Percentiles rank a stretch among this genome's conserved stretches.
phyloP scores from a whole-genome alignment of 768 basidiomycete species.

The Termitomyces sp. region DNA sequence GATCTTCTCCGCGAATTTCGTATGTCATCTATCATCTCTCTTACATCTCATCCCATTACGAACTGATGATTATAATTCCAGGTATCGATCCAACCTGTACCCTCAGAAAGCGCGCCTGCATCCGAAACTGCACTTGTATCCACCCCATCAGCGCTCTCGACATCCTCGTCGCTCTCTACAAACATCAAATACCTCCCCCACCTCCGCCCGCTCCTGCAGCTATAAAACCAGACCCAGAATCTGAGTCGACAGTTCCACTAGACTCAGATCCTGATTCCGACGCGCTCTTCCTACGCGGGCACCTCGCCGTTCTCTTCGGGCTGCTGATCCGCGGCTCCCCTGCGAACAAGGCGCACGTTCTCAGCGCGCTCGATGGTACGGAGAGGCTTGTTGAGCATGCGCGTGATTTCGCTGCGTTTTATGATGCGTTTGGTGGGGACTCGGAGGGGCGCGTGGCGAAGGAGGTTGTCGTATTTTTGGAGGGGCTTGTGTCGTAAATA shows the following conservation, averaged over 20 bases:
- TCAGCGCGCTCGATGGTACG: slow-evolving; percentile 21
- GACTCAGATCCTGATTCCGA: slow-evolving; percentile 21
- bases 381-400: slow-evolving; percentile 36
- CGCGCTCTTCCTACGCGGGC: slow-evolving; percentile 57
- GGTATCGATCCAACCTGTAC: slow-evolving; percentile 48
- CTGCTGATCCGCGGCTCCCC: slow-evolving; percentile 37
- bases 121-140: slow-evolving; percentile 45
- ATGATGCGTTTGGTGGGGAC: slow-evolving; percentile 23
- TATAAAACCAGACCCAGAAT: slow-evolving; percentile 13
- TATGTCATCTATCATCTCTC: slow-evolving; percentile 23
- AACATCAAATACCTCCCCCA: slow-evolving; percentile 21
- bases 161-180: slow-evolving; percentile 45
- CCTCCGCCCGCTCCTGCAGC: background rate
- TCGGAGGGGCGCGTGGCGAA: slow-evolving; percentile 37
- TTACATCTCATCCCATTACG: background rate
- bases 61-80: slow-evolving; percentile 16
- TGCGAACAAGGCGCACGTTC: slow-evolving; percentile 29
- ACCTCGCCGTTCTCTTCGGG: slow-evolving; percentile 71
- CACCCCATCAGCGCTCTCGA: slow-evolving; percentile 38
- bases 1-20: slow-evolving; percentile 40
- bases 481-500: slow-evolving; percentile 26
- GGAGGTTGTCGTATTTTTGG: slow-evolving; percentile 50
- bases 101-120: slow-evolving; percentile 41
- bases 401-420: slow-evolving; percentile 43
- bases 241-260: slow-evolving; percentile 18